Percentiles rank a stretch among this genome's conserved stretches.
Evolutionary conservation across 2,329 filamentous ascomycete species (phyloP).

Genomic region (Colletotrichum karsti): DNA sequence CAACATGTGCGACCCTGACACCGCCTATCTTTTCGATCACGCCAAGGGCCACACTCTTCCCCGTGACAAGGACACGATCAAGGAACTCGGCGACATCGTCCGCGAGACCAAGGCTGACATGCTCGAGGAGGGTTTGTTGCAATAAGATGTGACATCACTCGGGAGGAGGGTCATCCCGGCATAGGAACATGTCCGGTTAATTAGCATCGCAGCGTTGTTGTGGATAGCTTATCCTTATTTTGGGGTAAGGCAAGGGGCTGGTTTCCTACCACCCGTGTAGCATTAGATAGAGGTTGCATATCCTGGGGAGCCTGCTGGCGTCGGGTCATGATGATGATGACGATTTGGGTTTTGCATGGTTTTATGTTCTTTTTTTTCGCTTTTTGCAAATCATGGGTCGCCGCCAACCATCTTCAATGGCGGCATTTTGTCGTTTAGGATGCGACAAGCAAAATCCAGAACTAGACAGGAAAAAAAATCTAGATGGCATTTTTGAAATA

Average conservation of each 20-base stretch:
- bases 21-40: slow-evolving; percentile 69
- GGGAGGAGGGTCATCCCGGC: background rate
- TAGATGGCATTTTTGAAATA: background rate
- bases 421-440: background rate
- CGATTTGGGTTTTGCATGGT: slow-evolving; percentile 6
- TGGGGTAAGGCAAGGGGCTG: background rate
- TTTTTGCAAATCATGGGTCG: background rate
- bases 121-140: slow-evolving; percentile 20
- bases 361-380: background rate
- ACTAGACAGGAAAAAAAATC: background rate
- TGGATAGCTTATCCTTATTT: background rate
- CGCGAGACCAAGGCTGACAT: slow-evolving; percentile 36
- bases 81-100: slow-evolving; percentile 55
- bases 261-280: background rate
- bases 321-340: slow-evolving; percentile 12
- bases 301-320: slow-evolving; percentile 20
- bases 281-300: slow-evolving; percentile 26
- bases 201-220: background rate
- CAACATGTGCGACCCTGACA: slow-evolving; percentile 68
- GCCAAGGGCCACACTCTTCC: slow-evolving; percentile 72
- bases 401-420: background rate
- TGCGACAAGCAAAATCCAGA: background rate
- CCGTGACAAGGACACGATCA: slow-evolving; percentile 56
- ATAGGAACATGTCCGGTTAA: background rate
- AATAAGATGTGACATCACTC: background rate